These are phyloP conservation scores for Lachnellula arida DNA, from an alignment of 2,329 filamentous ascomycete genomes.

Conservation along the genomic window DNA sequence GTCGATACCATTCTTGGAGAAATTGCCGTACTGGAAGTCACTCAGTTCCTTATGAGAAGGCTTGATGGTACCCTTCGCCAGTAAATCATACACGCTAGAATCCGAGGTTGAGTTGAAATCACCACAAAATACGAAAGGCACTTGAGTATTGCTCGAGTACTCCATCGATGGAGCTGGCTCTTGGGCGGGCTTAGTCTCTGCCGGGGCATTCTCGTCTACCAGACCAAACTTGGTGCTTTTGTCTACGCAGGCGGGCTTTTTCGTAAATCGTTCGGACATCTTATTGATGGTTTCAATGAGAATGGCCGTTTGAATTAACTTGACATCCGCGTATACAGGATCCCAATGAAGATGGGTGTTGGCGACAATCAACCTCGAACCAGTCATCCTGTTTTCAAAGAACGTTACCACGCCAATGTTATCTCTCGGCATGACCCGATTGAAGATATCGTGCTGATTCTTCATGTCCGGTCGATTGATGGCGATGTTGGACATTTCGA, in stretches of 20 bases:
- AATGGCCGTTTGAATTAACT: conserved; percentile 92
- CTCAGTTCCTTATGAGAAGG: conserved; percentile 77
- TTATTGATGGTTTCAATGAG: conserved; percentile 89
- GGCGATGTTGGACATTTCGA: conserved; percentile 86
- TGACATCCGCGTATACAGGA: conserved; percentile 84
- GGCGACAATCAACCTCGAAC: conserved; percentile 85
- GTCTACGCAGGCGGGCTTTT: conserved; percentile 75
- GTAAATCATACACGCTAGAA: conserved; percentile 87
- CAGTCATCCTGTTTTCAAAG: conserved; percentile 85
- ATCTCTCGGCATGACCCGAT: conserved; percentile 96
- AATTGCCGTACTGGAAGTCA: conserved; percentile 83
- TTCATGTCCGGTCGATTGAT: conserved; percentile 97
- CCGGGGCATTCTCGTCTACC: conserved; percentile 39
- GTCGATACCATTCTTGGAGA: conserved; percentile 85
- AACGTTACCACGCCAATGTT: conserved; percentile 92
- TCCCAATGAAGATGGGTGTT: conserved; percentile 98
- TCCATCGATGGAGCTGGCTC: conserved; percentile 78
- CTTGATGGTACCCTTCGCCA: conserved; percentile 73
- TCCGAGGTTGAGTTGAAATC: conserved; percentile 91
- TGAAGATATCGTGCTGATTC: conserved; percentile 95
- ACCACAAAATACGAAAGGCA: conserved; percentile 86
- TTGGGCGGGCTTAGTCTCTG: conserved; percentile 49
- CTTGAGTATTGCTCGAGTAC: conserved; percentile 80
- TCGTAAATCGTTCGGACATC: conserved; percentile 78
- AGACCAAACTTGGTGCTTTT: conserved; percentile 46